Percentiles rank a stretch among this genome's conserved stretches.
Evolutionary conservation across 768 basidiomycete genomes (phyloP).

Genomic region (Podaxis sp.): DNA sequence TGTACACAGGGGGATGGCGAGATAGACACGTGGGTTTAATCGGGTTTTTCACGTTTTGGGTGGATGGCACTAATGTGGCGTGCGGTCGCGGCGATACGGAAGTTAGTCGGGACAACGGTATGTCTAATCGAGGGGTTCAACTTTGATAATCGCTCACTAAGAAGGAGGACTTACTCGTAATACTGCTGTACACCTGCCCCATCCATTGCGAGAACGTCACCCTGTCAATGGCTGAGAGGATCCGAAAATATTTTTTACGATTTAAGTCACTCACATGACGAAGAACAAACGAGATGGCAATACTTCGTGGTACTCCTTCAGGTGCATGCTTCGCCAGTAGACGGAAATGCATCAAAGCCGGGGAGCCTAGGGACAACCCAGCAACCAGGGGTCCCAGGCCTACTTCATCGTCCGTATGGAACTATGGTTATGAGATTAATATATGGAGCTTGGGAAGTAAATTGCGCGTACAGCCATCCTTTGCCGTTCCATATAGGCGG

Average conservation of each 20-base stretch:
- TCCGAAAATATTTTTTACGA: conserved; percentile 9
- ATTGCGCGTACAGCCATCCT: conserved; percentile 68
- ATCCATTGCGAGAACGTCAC: conserved; percentile 79
- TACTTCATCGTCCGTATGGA: conserved; percentile 76
- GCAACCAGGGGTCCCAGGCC: conserved; percentile 75
- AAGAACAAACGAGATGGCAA: conserved; percentile 56
- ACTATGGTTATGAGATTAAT: conserved; percentile 38
- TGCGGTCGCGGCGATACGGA: conserved; percentile 81
- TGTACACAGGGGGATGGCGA: conserved; percentile 1
- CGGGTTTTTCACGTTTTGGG: conserved; percentile 18
- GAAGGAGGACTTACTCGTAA: conserved; percentile 59
- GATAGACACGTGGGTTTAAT: conserved; percentile 2
- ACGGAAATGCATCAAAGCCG: conserved; percentile 81
- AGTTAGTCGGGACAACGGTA: conserved; percentile 70
- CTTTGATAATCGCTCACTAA: background rate
- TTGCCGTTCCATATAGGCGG: conserved; percentile 84
- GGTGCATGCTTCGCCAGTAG: conserved; percentile 38
- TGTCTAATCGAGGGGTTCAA: conserved; percentile 46
- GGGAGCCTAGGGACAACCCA: conserved; percentile 73
- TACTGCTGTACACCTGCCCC: conserved; percentile 63
- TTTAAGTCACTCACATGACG: conserved; percentile 52
- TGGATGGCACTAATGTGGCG: conserved; percentile 49
- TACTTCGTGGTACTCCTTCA: conserved; percentile 29
- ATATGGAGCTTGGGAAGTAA: background rate
- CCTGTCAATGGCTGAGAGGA: conserved; percentile 37